A percentile compares a stretch with the other conserved stretches of the same genome.
phyloP scores from a whole-genome alignment of 176 grass and related monocot genomes.

The Triticum aestivum region IWGSC_CS_RefSeq_v2.1 NC_057796.1:7210037-7210536 shows the following conservation, averaged over 20 bases:
- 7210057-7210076: conserved; percentile 84
- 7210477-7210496: not conserved
- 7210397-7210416: not conserved
- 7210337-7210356: conserved; percentile 86
- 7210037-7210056: conserved; percentile 85
- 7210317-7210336: conserved; percentile 90
- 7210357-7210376: conserved; percentile 53
- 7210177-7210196: conserved; percentile 73
- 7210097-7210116: conserved; percentile 62
- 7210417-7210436: not conserved
- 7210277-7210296: conserved; percentile 92
- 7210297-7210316: conserved; percentile 84
- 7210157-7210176: conserved; percentile 86
- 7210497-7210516: not conserved
- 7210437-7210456: not conserved
- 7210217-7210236: conserved; percentile 83
- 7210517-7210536: too few relatives aligned
- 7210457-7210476: not conserved
- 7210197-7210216: conserved; percentile 91
- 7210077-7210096: conserved; percentile 67
- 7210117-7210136: conserved; percentile 52
- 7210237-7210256: conserved; percentile 87
- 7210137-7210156: conserved; percentile 86
- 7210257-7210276: conserved; percentile 76
- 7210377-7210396: not conserved